These are phyloP conservation scores for Neonectria sp. DNA, from an alignment of 2,329 filamentous ascomycete genomes.

Conservation along the genomic window DNA sequence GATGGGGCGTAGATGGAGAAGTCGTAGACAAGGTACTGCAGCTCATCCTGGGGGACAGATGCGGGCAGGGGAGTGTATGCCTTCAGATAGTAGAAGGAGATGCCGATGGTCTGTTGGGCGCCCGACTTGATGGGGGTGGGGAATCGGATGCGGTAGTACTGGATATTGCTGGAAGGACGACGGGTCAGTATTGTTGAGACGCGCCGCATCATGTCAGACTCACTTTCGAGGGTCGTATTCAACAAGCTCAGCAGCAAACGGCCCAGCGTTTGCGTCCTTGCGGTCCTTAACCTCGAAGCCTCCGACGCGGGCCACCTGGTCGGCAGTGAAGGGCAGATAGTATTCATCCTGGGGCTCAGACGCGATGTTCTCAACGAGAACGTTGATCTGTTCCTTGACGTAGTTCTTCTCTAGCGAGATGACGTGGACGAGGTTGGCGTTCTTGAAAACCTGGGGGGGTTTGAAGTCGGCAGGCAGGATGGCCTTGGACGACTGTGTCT, in stretches of 20 bases:
- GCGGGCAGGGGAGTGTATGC: conserved; percentile 86
- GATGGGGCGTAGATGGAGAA: conserved; percentile 90
- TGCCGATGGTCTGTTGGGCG: conserved; percentile 86
- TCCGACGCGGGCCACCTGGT: conserved; percentile 83
- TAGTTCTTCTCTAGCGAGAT: conserved; percentile 96
- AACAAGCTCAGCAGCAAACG: conserved; percentile 79
- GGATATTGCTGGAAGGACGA: conserved; percentile 69
- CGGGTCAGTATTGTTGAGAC: conserved; percentile 32
- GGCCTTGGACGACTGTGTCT: conserved; percentile 69
- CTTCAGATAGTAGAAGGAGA: conserved; percentile 86
- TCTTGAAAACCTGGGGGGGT: conserved; percentile 93
- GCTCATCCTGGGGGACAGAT: conserved; percentile 84
- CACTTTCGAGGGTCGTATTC: conserved; percentile 75
- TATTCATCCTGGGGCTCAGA: conserved; percentile 87
- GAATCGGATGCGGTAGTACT: conserved; percentile 90
- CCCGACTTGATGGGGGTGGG: conserved; percentile 82
- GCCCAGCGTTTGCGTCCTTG: conserved; percentile 78
- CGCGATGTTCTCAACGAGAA: conserved; percentile 92
- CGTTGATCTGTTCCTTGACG: conserved; percentile 90
- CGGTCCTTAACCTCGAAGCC: conserved; percentile 94
- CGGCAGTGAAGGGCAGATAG: conserved; percentile 87
- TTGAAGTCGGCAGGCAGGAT: conserved; percentile 78
- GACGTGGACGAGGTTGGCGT: conserved; percentile 90
- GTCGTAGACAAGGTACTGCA: conserved; percentile 88
- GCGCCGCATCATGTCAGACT: conserved; percentile 38